phyloP scores from a whole-genome alignment of 2,329 filamentous ascomycete genomes.

The Clonostachys rosea region DNA sequence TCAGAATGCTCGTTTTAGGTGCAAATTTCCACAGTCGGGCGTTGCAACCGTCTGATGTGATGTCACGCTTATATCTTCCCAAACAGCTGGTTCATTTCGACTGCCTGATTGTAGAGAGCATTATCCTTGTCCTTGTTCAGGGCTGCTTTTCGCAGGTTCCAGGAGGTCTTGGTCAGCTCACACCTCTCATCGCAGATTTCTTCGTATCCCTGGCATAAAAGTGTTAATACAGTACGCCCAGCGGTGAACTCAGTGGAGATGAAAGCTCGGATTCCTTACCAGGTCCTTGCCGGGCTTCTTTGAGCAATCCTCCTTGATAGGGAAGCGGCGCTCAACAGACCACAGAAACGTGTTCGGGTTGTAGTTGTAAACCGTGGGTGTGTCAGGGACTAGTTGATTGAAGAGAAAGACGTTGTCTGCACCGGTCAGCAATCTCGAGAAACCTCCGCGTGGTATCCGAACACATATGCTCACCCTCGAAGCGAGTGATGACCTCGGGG shows the following conservation, averaged over 20 bases:
- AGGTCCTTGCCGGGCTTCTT: not conserved
- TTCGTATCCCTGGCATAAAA: not conserved
- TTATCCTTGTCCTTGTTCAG: too few species aligned
- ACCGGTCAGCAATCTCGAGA: too few species aligned
- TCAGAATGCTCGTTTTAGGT: too few species aligned
- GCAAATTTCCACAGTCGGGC: too few species aligned
- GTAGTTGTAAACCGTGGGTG: not conserved
- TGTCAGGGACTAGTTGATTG: not conserved
- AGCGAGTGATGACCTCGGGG: not conserved
- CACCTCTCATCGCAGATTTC: not conserved
- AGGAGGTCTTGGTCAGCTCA: too few species aligned
- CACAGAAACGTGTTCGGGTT: not conserved
- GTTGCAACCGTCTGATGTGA: too few species aligned
- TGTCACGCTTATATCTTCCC: too few species aligned
- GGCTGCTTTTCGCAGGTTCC: too few species aligned
- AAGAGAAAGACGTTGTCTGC: slow-evolving; percentile 1
- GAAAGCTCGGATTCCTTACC: not conserved
- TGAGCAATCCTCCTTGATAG: not conserved
- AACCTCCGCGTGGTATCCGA: too few species aligned
- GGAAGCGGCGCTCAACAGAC: not conserved
- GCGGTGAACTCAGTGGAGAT: not conserved
- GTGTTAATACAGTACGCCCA: not conserved
- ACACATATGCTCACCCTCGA: not conserved
- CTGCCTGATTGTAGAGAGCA: too few species aligned
- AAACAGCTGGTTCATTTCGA: too few species aligned